A percentile compares a stretch with the other conserved stretches of the same genome.
Conservation (phyloP, 257 asterid species). For the Verbena officinalis region DNA sequence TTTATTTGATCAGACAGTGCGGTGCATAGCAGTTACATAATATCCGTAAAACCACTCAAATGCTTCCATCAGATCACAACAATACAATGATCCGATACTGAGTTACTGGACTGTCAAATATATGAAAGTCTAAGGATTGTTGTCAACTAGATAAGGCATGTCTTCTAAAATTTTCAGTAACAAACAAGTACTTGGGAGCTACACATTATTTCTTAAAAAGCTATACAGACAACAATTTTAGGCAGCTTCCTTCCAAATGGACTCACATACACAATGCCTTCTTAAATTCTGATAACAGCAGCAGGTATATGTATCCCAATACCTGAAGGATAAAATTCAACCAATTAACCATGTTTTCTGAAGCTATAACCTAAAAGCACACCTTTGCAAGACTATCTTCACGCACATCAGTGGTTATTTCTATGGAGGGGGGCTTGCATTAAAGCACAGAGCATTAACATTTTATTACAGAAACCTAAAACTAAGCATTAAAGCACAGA, state of each 20-base stretch:
- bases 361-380: neutral
- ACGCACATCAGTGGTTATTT: neutral
- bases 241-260: conserved; percentile 20
- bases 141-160: neutral
- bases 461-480: neutral
- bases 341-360: conserved; percentile 4
- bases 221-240: neutral
- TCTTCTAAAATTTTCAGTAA: neutral
- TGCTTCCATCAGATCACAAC: conserved; percentile 29
- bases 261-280: conserved; percentile 1
- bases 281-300: neutral
- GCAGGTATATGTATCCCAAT: neutral
- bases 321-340: neutral
- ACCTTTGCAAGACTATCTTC: neutral
- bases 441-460: conserved; percentile 1
- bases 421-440: no score
- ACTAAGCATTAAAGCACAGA: no score
- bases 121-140: conserved; percentile 11
- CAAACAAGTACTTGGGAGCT: conserved; percentile 18
- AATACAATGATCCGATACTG: conserved; percentile 18
- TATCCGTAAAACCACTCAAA: conserved; percentile 22
- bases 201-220: neutral
- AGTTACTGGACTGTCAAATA: conserved; percentile 11
- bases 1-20: neutral
- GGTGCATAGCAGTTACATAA: conserved; percentile 25